These are phyloP conservation scores for Anisodus tanguticus DNA, from an alignment of 257 asterid genomes.

Conservation along the genomic window DNA sequence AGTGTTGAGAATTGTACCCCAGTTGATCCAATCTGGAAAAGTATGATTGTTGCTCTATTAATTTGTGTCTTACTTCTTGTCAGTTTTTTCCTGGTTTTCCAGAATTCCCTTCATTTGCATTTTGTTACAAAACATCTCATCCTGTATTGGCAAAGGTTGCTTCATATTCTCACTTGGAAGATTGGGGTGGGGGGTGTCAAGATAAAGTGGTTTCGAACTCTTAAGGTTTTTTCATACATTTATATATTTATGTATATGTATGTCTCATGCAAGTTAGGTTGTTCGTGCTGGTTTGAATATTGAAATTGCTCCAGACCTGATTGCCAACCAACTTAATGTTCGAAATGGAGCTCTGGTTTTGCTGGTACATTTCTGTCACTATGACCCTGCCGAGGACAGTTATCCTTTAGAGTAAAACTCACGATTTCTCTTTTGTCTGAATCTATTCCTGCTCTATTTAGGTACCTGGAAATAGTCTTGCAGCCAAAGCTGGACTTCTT, in stretches of 20 bases:
- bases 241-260: not conserved
- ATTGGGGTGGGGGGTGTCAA: not conserved
- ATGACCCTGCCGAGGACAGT: not conserved
- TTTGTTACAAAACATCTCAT: not conserved
- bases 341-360: conserved; percentile 87
- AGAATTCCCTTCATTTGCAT: not conserved
- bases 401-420: not conserved
- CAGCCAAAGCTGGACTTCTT: conserved; percentile 74
- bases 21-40: conserved; percentile 84
- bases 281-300: conserved; percentile 79
- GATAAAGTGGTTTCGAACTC: not conserved
- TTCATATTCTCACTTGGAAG: conserved; percentile 11
- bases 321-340: conserved; percentile 92
- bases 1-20: conserved; percentile 87
- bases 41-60: conserved; percentile 42
- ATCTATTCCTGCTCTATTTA: conserved; percentile 33
- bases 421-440: not conserved
- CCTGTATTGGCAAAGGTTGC: not conserved
- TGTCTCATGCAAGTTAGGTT: conserved; percentile 47
- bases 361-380: conserved; percentile 50
- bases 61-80: conserved; percentile 10
- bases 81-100: not conserved
- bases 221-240: not conserved
- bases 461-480: conserved; percentile 81
- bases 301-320: conserved; percentile 77